Base-by-base conservation (phyloP, 2,329 filamentous ascomycete species). In the Paecilomyces fulvus region DNA sequence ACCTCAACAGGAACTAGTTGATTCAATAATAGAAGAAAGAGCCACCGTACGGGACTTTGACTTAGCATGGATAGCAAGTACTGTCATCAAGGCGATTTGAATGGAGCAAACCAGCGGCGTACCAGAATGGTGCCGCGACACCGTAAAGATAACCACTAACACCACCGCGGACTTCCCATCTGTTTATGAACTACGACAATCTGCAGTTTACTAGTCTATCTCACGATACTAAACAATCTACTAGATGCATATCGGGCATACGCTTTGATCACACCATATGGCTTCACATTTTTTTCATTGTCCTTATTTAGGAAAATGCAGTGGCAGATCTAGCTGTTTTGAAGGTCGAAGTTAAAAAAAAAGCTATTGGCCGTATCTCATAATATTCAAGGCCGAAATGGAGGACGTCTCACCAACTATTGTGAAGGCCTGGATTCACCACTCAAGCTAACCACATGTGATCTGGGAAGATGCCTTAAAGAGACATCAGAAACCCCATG, bases 1-100 rank as follows among this genome's bases (percentile, higher is more conserved):
- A 31, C 10, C 12, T 12, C 1, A 28, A 4, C 30, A 31, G 12
- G 30, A 10, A 37, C n/a, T 43, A 17, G 6, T n/a, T 28, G 25
- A 28, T 43, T 43, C 14, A 43, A 43, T n/a, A 46, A 6, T 28
- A 28, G 14, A 43, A 20, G 2, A 31, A 20, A 3, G n/a, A 10
- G 10, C 1, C 12, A 43, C 51, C 55, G 37, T 56, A 56, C 54
- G 56, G 56, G 4, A 56, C 51, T 30, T 56, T 56, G 9, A 56
- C 43, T 53, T 58, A 10, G 56, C 56, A 28, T 58, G 54, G 52
- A 58, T 58, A 25, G 54, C 54, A 12, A 58, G 50, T 4, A 53
- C 54, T 4, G 54, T 53, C 56, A 56, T 58, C 48, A 57, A 46
- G 11, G 55, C 52, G 17, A 57, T 55, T 52, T 55, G 52, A 25